Percentiles rank a stretch among this genome's conserved stretches.
Conservation (phyloP, 371 early-diverging fungal species). For the Encephalitozoon hellem region DNA sequence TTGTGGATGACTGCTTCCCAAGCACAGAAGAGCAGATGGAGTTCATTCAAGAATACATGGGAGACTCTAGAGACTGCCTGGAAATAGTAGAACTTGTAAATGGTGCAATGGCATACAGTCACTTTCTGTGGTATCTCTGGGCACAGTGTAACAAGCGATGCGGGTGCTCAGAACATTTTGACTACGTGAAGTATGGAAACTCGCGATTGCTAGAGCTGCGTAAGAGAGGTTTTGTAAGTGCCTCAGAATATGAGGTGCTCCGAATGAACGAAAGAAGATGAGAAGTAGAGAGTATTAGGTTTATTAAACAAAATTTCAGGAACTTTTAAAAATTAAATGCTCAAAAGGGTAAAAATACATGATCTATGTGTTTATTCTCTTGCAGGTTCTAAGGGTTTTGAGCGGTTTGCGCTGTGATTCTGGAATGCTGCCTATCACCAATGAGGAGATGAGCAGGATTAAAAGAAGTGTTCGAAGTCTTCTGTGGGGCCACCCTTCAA, state of each 20-base stretch:
- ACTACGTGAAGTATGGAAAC: neutral
- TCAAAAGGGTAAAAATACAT: no score
- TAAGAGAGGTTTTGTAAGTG: neutral
- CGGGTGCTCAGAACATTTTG: neutral
- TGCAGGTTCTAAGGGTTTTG: no score
- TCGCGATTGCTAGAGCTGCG: neutral
- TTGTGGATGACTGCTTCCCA: neutral
- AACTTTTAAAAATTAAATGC: no score
- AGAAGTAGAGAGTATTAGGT: no score
- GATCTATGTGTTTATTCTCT: no score
- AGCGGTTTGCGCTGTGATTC: no score
- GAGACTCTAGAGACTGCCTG: neutral
- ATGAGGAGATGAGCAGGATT: no score
- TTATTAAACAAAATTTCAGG: no score
- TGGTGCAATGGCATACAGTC: neutral
- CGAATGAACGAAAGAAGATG: neutral
- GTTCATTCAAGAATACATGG: constrained; percentile 19
- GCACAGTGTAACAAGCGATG: neutral
- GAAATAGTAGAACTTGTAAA: neutral
- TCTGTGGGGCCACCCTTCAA: no score
- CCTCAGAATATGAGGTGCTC: neutral
- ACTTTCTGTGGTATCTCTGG: constrained; percentile 40
- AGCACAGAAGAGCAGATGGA: neutral
- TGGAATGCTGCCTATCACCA: no score
- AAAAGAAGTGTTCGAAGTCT: no score